A percentile compares a stretch with the other conserved stretches of the same genome.
Conservation (phyloP, 2,329 filamentous ascomycete genomes). For the Zarea fungicola region DNA sequence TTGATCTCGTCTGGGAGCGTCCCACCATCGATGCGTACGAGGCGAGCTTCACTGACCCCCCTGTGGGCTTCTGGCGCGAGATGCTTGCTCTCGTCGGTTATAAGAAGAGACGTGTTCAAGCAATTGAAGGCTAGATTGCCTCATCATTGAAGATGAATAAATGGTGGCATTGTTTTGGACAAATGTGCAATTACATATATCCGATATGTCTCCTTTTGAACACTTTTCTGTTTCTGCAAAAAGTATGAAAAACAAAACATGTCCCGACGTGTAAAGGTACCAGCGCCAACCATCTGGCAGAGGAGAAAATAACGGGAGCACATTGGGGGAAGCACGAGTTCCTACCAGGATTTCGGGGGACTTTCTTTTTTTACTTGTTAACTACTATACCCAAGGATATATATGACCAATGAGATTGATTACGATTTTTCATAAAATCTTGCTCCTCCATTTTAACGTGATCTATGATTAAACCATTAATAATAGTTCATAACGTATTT, state of each 20-base stretch:
- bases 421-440: background rate
- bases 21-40: constrained; percentile 56
- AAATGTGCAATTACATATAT: background rate
- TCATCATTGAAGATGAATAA: no score
- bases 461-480: no score
- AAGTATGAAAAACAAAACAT: background rate
- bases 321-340: background rate
- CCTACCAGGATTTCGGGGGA: background rate
- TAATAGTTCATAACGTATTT: no score
- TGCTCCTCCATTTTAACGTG: background rate
- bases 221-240: no score
- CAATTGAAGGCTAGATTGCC: constrained; percentile 19
- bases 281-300: background rate
- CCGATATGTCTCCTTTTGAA: background rate
- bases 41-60: constrained; percentile 41
- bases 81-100: constrained; percentile 41
- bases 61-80: constrained; percentile 52
- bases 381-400: constrained; percentile 13
- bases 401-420: constrained; percentile 9
- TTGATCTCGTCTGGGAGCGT: constrained; percentile 57
- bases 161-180: no score
- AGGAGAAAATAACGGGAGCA: background rate
- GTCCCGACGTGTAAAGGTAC: no score
- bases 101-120: constrained; percentile 19
- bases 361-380: constrained; percentile 11